A percentile compares a stretch with the other conserved stretches of the same genome.
These are phyloP conservation scores for Physcia stellaris DNA, from an alignment of 495 filamentous ascomycete genomes.

Conservation along the genomic window DNA sequence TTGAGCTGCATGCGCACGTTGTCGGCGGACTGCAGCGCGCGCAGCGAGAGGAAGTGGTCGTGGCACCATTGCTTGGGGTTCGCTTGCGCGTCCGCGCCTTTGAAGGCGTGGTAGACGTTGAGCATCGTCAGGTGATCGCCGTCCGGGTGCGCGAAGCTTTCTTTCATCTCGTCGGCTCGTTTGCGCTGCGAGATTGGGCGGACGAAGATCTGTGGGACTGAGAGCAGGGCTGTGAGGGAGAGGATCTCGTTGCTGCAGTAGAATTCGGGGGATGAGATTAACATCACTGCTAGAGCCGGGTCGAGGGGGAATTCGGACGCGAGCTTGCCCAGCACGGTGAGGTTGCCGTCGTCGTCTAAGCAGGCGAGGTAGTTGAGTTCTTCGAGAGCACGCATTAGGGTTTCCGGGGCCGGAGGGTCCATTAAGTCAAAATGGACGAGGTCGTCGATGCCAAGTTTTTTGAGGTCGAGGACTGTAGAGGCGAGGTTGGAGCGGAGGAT, in stretches of 20 bases:
- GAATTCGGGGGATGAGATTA: conserved; percentile 94
- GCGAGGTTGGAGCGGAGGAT: conserved; percentile 88
- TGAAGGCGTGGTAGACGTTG: conserved; percentile 98
- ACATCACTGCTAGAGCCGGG: conserved; percentile 90
- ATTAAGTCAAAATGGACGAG: conserved; percentile 97
- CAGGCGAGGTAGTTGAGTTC: conserved; percentile 97
- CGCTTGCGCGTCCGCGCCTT: conserved; percentile 52
- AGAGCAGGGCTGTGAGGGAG: conserved; percentile 85
- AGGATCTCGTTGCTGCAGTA: conserved; percentile 98
- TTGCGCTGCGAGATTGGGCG: conserved; percentile 72
- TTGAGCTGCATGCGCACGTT: conserved; percentile 83
- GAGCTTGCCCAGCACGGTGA: conserved; percentile 71
- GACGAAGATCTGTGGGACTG: conserved; percentile 88
- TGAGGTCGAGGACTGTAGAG: conserved; percentile 88
- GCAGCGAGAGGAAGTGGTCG: conserved; percentile 88
- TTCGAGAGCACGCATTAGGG: conserved; percentile 94
- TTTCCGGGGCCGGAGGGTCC: conserved; percentile 97
- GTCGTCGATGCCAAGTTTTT: conserved; percentile 93
- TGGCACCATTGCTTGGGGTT: conserved; percentile 88
- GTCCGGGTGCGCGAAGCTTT: conserved; percentile 78
- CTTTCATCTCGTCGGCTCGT: conserved; percentile 96
- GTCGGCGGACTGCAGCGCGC: conserved; percentile 80
- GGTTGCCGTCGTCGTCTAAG: conserved; percentile 87
- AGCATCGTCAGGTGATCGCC: conserved; percentile 93
- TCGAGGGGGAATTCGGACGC: conserved; percentile 96